These are phyloP conservation scores for Fagopyrum tataricum DNA, from an alignment of 148 eudicot species.

Conservation along the genomic window DNA sequence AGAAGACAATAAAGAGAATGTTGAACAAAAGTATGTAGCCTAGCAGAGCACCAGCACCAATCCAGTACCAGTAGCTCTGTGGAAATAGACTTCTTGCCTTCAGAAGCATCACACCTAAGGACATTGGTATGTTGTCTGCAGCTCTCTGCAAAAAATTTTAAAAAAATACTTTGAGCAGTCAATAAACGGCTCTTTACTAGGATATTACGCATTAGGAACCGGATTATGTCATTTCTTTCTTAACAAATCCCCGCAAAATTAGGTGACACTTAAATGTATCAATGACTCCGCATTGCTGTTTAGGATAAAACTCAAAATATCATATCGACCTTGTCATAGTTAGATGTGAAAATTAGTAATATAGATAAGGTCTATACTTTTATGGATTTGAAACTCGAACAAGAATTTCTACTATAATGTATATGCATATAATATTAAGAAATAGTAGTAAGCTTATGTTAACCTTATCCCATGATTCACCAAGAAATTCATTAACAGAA, in stretches of 20 bases:
- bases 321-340: neutral
- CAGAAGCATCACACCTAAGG: constrained; percentile 75
- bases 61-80: constrained; percentile 90
- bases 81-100: constrained; percentile 79
- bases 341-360: neutral
- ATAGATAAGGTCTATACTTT: neutral
- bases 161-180: constrained; percentile 12
- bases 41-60: constrained; percentile 86
- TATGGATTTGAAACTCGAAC: neutral
- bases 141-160: constrained; percentile 42
- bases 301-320: neutral
- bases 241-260: too few species aligned
- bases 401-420: neutral
- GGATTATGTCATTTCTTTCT: too few species aligned
- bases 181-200: neutral
- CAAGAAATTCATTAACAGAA: constrained; percentile 90
- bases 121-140: constrained; percentile 39
- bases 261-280: too few species aligned
- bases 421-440: neutral
- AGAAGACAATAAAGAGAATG: constrained; percentile 66
- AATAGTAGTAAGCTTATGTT: neutral
- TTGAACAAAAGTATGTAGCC: constrained; percentile 76
- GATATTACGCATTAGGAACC: too few species aligned
- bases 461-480: constrained; percentile 91
- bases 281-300: too few species aligned